A percentile compares a stretch with the other conserved stretches of the same genome.
Conservation (phyloP, 2,329 filamentous ascomycete species). For the Sclerotinia subarctica region DNA sequence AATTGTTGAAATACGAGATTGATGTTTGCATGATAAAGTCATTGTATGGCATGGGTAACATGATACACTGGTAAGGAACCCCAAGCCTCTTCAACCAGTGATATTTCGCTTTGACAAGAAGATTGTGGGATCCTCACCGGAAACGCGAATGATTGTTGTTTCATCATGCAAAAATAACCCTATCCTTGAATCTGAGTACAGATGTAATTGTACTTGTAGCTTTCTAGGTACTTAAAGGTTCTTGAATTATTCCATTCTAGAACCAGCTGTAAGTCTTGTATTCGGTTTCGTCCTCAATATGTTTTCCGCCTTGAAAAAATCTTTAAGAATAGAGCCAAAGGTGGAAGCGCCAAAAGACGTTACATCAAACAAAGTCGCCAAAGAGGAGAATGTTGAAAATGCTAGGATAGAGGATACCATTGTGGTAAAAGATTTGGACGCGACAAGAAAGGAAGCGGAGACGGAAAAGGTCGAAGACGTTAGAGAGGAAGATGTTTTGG, state of each 20-base stretch:
- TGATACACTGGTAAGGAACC: constrained; percentile 19
- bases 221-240: constrained; percentile 18
- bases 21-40: constrained; percentile 11
- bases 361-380: background rate
- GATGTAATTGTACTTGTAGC: background rate
- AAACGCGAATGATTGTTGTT: constrained; percentile 12
- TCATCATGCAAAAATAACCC: constrained; percentile 7
- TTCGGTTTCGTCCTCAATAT: constrained; percentile 4
- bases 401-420: background rate
- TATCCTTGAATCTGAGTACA: background rate
- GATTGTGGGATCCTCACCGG: background rate
- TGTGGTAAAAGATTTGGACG: constrained; percentile 9
- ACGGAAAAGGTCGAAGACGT: background rate
- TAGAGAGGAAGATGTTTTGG: background rate
- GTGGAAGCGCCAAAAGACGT: background rate
- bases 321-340: constrained; percentile 5
- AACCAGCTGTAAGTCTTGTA: background rate
- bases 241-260: background rate
- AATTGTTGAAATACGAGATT: background rate
- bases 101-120: constrained; percentile 5
- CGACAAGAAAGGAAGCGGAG: background rate
- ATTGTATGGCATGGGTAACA: background rate
- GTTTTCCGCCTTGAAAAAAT: constrained; percentile 11
- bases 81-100: constrained; percentile 1
- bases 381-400: background rate